Percentiles rank a stretch among this genome's conserved stretches.
These are phyloP conservation scores for Solanum virginianum DNA, from an alignment of 257 asterid genomes.

Conservation along the genomic window DNA sequence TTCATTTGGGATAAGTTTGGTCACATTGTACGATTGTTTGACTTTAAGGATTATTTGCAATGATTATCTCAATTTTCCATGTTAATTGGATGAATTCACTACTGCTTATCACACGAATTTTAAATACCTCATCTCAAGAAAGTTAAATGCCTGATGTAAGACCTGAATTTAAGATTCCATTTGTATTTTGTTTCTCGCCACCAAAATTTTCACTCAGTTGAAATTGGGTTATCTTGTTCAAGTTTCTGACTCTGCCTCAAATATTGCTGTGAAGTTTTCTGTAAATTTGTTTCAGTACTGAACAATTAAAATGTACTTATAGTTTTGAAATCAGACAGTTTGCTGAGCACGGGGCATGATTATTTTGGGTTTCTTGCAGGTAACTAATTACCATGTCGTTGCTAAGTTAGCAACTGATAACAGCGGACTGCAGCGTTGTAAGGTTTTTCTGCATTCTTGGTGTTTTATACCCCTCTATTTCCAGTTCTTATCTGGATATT, in stretches of 20 bases:
- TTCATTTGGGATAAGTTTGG: slow-evolving; percentile 90
- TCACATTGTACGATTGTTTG: slow-evolving; percentile 55
- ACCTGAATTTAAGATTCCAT: neutral
- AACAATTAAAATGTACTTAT: neutral
- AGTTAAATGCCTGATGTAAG: neutral
- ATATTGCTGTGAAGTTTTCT: neutral
- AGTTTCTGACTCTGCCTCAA: neutral
- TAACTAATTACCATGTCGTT: slow-evolving; percentile 76
- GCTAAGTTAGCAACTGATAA: slow-evolving; percentile 64
- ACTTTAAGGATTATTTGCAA: neutral
- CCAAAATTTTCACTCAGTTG: neutral
- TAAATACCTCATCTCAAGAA: neutral
- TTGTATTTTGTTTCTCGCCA: neutral
- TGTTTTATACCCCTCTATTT: neutral
- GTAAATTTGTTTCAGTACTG: neutral
- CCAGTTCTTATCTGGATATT: neutral
- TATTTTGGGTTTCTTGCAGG: slow-evolving; percentile 28
- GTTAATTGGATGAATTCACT: neutral
- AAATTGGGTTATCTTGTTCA: neutral
- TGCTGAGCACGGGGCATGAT: neutral
- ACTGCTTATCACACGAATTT: neutral
- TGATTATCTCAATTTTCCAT: neutral
- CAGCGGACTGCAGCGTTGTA: slow-evolving; percentile 76
- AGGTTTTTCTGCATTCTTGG: slow-evolving; percentile 39
- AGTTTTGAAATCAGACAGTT: neutral